Evolutionary conservation across 148 eudicot species (phyloP).

Genomic region (Simmondsia chinensis): DNA sequence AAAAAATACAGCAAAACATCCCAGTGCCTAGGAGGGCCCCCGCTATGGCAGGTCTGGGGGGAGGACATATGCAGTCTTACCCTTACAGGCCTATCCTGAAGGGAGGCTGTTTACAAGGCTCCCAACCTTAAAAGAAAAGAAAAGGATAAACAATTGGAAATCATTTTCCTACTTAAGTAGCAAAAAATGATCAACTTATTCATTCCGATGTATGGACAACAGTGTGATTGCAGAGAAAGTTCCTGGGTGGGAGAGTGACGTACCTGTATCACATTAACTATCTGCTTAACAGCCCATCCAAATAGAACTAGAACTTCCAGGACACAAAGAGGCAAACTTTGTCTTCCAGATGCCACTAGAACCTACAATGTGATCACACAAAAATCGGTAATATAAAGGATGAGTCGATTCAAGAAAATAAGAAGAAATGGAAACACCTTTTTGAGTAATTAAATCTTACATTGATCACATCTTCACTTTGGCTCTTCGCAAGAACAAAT

Average conservation of each 20-base stretch:
- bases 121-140: neutral
- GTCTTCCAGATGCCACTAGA: conserved; percentile 34
- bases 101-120: neutral
- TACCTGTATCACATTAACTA: conserved; percentile 87
- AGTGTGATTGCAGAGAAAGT: too few species aligned
- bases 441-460: conserved; percentile 27
- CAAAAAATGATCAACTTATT: too few species aligned
- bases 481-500: conserved; percentile 66
- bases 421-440: neutral
- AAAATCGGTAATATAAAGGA: conserved; percentile 1
- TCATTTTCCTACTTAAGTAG: too few species aligned
- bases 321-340: conserved; percentile 34
- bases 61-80: too few species aligned
- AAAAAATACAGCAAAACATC: too few species aligned
- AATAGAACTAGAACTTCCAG: conserved; percentile 47
- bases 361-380: conserved; percentile 37
- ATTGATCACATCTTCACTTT: conserved; percentile 45
- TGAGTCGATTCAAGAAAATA: neutral
- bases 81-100: too few species aligned
- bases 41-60: too few species aligned
- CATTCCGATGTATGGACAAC: too few species aligned
- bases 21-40: too few species aligned
- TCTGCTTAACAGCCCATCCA: conserved; percentile 88
- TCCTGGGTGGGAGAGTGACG: neutral
- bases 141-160: too few species aligned